Evolutionary conservation across 768 basidiomycete genomes (phyloP).

Genomic region (Lactarius trivialis): DNA sequence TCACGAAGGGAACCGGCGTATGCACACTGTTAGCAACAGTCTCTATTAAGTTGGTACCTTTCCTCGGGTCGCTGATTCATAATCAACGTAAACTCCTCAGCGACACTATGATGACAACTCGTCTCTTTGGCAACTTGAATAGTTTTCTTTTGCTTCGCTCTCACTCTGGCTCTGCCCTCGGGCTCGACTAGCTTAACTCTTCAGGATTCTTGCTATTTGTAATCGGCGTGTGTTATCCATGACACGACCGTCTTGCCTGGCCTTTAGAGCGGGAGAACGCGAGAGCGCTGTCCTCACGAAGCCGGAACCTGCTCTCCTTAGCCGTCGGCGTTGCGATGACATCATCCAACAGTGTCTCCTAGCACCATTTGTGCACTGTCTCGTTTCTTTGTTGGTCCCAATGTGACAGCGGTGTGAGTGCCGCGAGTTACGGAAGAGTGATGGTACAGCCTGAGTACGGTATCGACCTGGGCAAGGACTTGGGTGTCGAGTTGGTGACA

Average conservation of each 20-base stretch:
- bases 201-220: background rate
- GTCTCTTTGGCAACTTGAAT: too few relatives aligned
- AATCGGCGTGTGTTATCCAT: background rate
- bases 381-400: background rate
- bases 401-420: background rate
- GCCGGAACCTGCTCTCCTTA: conserved; percentile 23
- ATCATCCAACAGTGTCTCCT: background rate
- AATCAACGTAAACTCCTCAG: background rate
- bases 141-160: background rate
- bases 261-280: conserved; percentile 22
- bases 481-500: background rate
- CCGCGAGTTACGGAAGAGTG: background rate
- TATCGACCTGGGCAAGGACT: too few relatives aligned
- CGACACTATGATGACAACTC: background rate
- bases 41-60: background rate
- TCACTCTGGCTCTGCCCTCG: background rate
- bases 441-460: too few relatives aligned
- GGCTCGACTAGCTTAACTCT: background rate
- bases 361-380: background rate
- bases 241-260: background rate
- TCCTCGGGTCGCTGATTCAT: background rate
- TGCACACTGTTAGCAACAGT: background rate
- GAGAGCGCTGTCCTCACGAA: conserved; percentile 35
- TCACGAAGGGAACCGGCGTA: background rate
- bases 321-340: background rate